Evolutionary conservation across 2,329 filamentous ascomycete genomes (phyloP).

Genomic region (Keithomyces neogunnii): DNA sequence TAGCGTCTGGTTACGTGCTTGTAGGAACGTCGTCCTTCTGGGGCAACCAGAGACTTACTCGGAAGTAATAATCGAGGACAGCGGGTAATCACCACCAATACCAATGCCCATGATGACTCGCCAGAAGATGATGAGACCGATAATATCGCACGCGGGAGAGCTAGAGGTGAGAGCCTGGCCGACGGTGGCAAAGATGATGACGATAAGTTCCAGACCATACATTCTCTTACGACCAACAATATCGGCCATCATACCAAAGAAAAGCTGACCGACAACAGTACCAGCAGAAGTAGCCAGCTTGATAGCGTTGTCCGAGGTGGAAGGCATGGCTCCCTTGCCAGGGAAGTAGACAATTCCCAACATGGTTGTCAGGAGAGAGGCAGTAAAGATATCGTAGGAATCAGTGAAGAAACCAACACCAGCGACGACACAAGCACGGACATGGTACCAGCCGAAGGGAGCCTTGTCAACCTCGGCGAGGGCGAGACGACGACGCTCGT

Average conservation of each 20-base stretch:
- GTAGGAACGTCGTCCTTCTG: neutral
- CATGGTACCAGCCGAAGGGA: slow-evolving; percentile 77
- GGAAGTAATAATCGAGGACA: slow-evolving; percentile 77
- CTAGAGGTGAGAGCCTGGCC: slow-evolving; percentile 59
- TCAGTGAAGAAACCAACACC: slow-evolving; percentile 88
- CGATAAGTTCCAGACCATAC: slow-evolving; percentile 69
- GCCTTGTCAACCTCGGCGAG: slow-evolving; percentile 77
- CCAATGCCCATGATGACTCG: slow-evolving; percentile 58
- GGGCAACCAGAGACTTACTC: slow-evolving; percentile 40
- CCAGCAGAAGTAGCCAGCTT: slow-evolving; percentile 79
- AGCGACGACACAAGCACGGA: slow-evolving; percentile 67
- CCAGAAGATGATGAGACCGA: slow-evolving; percentile 71
- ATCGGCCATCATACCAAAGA: slow-evolving; percentile 73
- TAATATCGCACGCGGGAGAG: slow-evolving; percentile 53
- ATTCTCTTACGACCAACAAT: slow-evolving; percentile 63
- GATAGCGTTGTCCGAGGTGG: slow-evolving; percentile 67
- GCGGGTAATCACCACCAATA: slow-evolving; percentile 57
- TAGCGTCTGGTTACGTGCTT: neutral
- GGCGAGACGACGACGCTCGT: slow-evolving; percentile 70
- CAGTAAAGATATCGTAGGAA: slow-evolving; percentile 76
- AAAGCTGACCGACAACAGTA: slow-evolving; percentile 74
- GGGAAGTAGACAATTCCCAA: slow-evolving; percentile 70
- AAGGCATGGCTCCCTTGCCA: slow-evolving; percentile 49
- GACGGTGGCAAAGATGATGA: slow-evolving; percentile 73
- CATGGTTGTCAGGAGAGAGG: slow-evolving; percentile 66